A percentile compares a stretch with the other conserved stretches of the same genome.
Evolutionary conservation across 495 filamentous ascomycete species (phyloP).

Genomic region (Podospora pseudopauciseta): DNA sequence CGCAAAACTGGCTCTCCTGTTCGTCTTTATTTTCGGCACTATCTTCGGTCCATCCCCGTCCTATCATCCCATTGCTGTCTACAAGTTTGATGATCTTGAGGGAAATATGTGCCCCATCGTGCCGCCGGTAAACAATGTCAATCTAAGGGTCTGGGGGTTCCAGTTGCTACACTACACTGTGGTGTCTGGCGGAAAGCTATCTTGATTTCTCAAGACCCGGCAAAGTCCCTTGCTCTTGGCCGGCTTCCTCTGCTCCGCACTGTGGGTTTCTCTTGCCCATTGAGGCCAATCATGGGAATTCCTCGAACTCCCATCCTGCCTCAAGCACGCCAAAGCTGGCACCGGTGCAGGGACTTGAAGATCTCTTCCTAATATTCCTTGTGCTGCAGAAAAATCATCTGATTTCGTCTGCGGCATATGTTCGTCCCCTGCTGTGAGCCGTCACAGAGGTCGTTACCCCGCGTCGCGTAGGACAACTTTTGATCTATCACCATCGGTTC

Average conservation of each 20-base stretch:
- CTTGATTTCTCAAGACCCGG: constrained; percentile 9
- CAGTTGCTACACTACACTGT: not conserved
- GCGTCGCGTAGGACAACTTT: not conserved
- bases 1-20: not conserved
- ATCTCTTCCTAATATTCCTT: constrained; percentile 12
- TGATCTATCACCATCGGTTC: not conserved
- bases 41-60: not conserved
- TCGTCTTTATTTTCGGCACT: not conserved
- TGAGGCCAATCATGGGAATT: constrained; percentile 19
- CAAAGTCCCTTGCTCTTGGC: not conserved
- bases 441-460: not conserved
- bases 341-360: constrained; percentile 5
- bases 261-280: constrained; percentile 6
- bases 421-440: not conserved
- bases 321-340: constrained; percentile 10
- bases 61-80: not conserved
- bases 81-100: not conserved
- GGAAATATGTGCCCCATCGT: not conserved
- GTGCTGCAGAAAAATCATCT: constrained; percentile 13
- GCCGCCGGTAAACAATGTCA: not conserved
- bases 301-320: constrained; percentile 5
- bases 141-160: not conserved
- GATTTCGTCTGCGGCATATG: constrained; percentile 10
- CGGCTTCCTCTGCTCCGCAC: constrained; percentile 6
- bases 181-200: not conserved